Evolutionary conservation across 2,329 filamentous ascomycete genomes (phyloP), one percentile per base, ranked within the genome.

Genomic region (Hypocreales sp.): DNA sequence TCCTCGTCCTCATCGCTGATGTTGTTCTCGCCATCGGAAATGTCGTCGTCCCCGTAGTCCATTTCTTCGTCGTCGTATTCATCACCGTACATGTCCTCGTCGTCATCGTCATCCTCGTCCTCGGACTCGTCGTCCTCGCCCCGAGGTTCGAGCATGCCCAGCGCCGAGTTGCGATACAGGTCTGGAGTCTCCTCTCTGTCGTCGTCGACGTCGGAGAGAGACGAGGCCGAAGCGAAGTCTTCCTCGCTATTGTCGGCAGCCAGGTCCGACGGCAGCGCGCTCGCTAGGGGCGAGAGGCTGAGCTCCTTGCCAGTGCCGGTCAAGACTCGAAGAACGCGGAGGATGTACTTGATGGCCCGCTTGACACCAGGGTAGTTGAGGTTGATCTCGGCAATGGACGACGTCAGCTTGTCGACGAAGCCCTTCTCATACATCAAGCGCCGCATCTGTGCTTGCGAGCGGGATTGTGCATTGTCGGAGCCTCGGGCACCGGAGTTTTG

Each of bases 391-490:
- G 90, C 83, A 40, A 98, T 86, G 1, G 92, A 92, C 9, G 76
- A 72, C 2, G 90, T 95, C 32, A 98, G 58, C 25, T 87, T 79
- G 15, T 80, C 71, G 34, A 95, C 76, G 48, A 90, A 93, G 30
- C 92, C 84, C 58, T 95, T 98, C 55, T 98, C 90, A 42, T 92
- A 95, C 90, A 98, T 98, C 33, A 94, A 73, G 39, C 84, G 82
- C 19, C 82, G 78, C 39, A 98, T 68, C 45, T 93, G 84, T 41
- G 79, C 75, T 36, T 86, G 79, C 7, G 84, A 86, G 23, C 63
- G 59, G 15, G 50, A 46, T 24, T 58, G 44, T 28, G 49, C 36
- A 25, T 48, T 46, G 38, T 63, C 43, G 29, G 57, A 36, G 40
- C 50, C 34, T 48, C 60, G 34, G n/a, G 40, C 33, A 21, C 51